Evolutionary conservation across 352 stramenopile species (phyloP), one percentile per base, ranked within the genome.

Genomic region (Thraustochytrium sp.): DNA sequence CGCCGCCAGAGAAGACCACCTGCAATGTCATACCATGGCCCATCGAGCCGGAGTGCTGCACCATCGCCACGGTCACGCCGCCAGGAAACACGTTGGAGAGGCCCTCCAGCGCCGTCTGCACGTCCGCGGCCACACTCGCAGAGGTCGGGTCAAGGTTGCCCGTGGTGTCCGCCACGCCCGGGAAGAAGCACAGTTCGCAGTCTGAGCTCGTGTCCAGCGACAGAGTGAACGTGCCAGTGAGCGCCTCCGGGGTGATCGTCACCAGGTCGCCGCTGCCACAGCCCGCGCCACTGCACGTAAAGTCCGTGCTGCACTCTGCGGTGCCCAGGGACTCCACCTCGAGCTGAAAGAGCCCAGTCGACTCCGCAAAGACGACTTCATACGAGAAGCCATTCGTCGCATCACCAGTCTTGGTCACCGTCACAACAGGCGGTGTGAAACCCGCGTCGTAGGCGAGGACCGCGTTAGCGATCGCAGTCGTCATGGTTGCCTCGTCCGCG

Each of bases 21-120:
- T 51, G 18, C 11, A 53, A 76, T 21, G 74, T 82, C 51, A 82
- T 65, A 29, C 74, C 74, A 31, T 82, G 49, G 36, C 74, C 74
- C 0, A 68, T 54, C 11, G 74, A 1, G 18, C 74, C 74, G 46
- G 74, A 54, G 74, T 82, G 74, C 13, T 68, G 29, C 26, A 46
- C 38, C 16, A 36, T 55, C 0, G 34, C 54, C 51, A 82, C 74
- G 5, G 51, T 53, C 13, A 82, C 74, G 2, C 74, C 74, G 29
- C 53, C 74, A 9, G 56, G 49, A 54, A 51, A 11, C 36, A 82
- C 38, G 74, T 82, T 82, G n/a, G 1, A 0, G 9, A 82, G 42
- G 4, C 54, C 37, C 29, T 82, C 74, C 9, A 82, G 55, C 5
- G 37, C 55, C 26, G 74, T 31, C n/a, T 18, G 49, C 9, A 82